Evolutionary conservation across 1,284 basidiomycete species (phyloP), one percentile per base, ranked within the genome.

Genomic region (Blastosporella zonata): DNA sequence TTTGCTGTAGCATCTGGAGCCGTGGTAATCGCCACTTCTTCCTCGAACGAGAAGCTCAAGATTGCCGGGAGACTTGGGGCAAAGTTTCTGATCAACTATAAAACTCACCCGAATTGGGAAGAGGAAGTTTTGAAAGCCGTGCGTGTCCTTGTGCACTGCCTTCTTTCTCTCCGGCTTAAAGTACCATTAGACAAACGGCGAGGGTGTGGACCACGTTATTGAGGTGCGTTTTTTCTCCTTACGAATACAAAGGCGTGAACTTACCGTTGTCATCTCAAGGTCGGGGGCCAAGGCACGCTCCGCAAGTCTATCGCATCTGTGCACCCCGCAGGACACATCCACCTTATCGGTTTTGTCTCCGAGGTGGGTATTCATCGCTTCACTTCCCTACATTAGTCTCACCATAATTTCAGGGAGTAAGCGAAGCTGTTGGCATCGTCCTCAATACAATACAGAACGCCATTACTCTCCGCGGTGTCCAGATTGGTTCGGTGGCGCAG

Each of bases 21-120:
- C 1, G 73, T 62, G 2, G 79, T 79, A n/a, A 81, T 87, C 49
- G 69, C 72, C 17, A 83, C 80, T 0, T 82, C 79, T 1, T 82
- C 80, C 0, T 80, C 79, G 0, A 78, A 82, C 54, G 72, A 77
- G 29, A 86, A 86, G 62, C 67, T 81, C 6, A 67, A 74, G 50
- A 45, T 72, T 12, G 74, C 69, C 0, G 66, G 66, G 46, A 66
- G 70, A 47, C 67, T 81, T 12, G 79, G 78, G 2, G 79, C 73
- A 0, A 70, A 73, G 6, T 67, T 78, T 51, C 49, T 73, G 8
- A 77, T 84, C 63, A 84, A 86, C 62, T 85, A 85, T 62, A 76
- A 70, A 37, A 73, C 59, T 39, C 72, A 63, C 9, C 74, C 75
- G 0, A 63, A 82, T 33, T 84, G 81, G 82, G 74, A 78, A 20